phyloP scores from a whole-genome alignment of 2,329 filamentous ascomycete genomes.

The Trichoderma pleuroti region DNA sequence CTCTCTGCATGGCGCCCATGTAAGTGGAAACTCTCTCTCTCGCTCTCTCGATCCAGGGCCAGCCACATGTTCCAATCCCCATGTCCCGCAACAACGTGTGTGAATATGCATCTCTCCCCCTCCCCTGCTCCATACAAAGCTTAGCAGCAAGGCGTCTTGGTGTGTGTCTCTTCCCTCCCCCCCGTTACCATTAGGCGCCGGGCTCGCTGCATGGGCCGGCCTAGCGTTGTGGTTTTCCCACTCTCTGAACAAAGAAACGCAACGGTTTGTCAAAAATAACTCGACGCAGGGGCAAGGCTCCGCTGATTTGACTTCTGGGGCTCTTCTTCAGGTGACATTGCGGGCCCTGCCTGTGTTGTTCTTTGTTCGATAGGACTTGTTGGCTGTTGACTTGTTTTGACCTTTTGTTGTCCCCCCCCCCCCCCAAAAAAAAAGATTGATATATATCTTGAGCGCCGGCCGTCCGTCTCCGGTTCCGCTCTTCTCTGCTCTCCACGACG shows the following conservation, averaged over 20 bases:
- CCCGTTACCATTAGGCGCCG: conserved; percentile 2
- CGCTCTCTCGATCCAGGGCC: background rate
- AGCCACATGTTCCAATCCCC: background rate
- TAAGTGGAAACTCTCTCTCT: background rate
- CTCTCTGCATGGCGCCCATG: background rate
- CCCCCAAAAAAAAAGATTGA: background rate
- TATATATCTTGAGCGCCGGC: background rate
- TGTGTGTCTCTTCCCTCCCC: background rate
- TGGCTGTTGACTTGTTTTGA: background rate
- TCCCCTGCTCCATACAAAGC: background rate
- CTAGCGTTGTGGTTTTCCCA: background rate
- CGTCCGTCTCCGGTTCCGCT: background rate
- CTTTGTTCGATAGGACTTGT: background rate
- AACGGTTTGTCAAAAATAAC: conserved; percentile 13
- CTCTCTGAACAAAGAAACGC: background rate
- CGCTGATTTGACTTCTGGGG: conserved; percentile 6
- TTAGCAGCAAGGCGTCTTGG: background rate
- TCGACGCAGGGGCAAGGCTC: background rate
- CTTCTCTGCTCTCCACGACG: conserved; percentile 11
- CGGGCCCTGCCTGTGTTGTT: background rate
- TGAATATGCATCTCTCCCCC: background rate
- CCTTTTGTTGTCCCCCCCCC: background rate
- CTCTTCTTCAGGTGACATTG: conserved; percentile 8
- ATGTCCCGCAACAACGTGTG: background rate
- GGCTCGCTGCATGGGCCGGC: background rate